These are phyloP conservation scores for Calonectria hongkongensis DNA, from an alignment of 2,329 filamentous ascomycete genomes.

Conservation along the genomic window DNA sequence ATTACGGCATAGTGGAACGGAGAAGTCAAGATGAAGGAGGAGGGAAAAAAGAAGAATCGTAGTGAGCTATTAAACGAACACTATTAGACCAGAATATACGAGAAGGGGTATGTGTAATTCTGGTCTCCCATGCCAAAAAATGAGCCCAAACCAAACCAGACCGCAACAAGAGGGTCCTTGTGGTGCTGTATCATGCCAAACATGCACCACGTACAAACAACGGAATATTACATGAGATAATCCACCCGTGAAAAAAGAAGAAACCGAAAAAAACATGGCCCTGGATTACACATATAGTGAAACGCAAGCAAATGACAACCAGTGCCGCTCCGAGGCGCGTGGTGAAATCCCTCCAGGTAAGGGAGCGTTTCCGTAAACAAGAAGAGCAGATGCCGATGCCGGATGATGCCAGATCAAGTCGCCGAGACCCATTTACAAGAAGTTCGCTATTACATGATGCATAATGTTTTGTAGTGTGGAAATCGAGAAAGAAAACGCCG, in stretches of 20 bases:
- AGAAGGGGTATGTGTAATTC: constrained; percentile 56
- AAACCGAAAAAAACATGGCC: constrained; percentile 28
- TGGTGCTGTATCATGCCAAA: constrained; percentile 40
- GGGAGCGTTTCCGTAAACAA: constrained; percentile 42
- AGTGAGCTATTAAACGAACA: constrained; percentile 44
- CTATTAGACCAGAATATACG: constrained; percentile 53
- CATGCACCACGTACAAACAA: constrained; percentile 27
- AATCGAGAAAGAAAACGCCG: constrained; percentile 29
- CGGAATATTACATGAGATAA: constrained; percentile 16
- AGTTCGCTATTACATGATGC: constrained; percentile 28
- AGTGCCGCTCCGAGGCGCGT: neutral
- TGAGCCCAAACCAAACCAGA: constrained; percentile 37
- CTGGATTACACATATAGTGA: constrained; percentile 30
- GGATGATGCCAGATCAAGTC: constrained; percentile 48
- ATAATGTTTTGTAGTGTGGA: constrained; percentile 21
- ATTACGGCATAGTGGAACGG: neutral
- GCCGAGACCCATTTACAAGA: constrained; percentile 40
- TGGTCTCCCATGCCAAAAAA: constrained; percentile 47
- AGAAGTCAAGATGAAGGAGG: constrained; percentile 12
- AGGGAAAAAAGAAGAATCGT: constrained; percentile 26
- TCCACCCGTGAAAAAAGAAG: constrained; percentile 18
- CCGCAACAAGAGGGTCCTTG: constrained; percentile 24
- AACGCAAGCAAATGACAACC: constrained; percentile 14
- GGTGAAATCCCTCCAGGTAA: constrained; percentile 24
- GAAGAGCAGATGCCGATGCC: constrained; percentile 32